Evolutionary conservation across 441 rosid species (phyloP).

Genomic region (Gossypium lobatum): DNA sequence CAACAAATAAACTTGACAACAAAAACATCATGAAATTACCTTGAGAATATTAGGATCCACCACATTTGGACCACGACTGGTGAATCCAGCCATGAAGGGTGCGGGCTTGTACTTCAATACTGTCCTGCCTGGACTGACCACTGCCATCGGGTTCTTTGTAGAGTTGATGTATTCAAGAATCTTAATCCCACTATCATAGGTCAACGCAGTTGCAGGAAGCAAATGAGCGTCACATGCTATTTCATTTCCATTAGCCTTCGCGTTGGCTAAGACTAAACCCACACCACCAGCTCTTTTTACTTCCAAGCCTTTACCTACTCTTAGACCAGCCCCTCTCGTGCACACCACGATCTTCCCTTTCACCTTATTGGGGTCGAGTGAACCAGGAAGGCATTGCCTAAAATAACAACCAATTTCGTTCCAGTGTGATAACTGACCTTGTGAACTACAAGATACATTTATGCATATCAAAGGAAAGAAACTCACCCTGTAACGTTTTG

Average conservation of each 20-base stretch:
- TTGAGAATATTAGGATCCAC: slow-evolving; percentile 53
- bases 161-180: slow-evolving; percentile 52
- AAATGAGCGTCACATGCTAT: slow-evolving; percentile 35
- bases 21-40: slow-evolving; percentile 22
- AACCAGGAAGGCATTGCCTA: slow-evolving; percentile 63
- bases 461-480: not conserved
- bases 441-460: not conserved
- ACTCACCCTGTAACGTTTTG: slow-evolving; percentile 36
- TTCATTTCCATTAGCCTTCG: slow-evolving; percentile 25
- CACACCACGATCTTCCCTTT: slow-evolving; percentile 73
- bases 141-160: slow-evolving; percentile 39
- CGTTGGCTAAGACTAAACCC: slow-evolving; percentile 55
- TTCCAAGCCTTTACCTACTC: slow-evolving; percentile 52
- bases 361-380: slow-evolving; percentile 46
- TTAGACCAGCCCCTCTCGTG: slow-evolving; percentile 46
- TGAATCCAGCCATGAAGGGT: slow-evolving; percentile 48
- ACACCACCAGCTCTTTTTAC: slow-evolving; percentile 76
- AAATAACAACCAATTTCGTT: not conserved
- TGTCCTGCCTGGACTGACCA: slow-evolving; percentile 33
- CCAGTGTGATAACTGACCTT: not conserved
- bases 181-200: slow-evolving; percentile 16
- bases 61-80: slow-evolving; percentile 52
- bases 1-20: not conserved
- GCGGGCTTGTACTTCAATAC: slow-evolving; percentile 39
- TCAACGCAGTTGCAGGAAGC: slow-evolving; percentile 49